Evolutionary conservation across 139 green algal genomes (phyloP).

Genomic region (Coccomyxa sp.): DNA sequence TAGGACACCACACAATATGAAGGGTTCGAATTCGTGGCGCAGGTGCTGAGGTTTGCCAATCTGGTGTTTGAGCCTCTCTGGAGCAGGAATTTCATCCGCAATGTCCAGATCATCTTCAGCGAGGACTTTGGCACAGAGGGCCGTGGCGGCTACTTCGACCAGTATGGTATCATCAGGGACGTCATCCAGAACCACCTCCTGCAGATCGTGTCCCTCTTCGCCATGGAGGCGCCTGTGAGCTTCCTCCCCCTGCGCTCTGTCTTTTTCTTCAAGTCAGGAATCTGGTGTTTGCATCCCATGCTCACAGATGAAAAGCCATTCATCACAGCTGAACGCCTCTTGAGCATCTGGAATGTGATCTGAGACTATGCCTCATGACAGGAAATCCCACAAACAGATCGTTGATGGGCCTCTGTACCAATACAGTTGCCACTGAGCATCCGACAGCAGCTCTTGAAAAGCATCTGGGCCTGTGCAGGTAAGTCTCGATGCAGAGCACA

Average conservation of each 20-base stretch:
- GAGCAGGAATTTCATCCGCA: slow-evolving; percentile 92
- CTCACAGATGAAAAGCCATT: no score
- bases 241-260: neutral
- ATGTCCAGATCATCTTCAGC: slow-evolving; percentile 98
- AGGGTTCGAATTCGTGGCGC: neutral
- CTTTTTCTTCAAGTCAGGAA: neutral
- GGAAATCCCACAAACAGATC: no score
- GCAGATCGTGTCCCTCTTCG: slow-evolving; percentile 95
- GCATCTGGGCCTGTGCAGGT: slow-evolving; percentile 43
- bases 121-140: slow-evolving; percentile 99
- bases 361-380: neutral
- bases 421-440: no score
- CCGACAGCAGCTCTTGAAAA: no score
- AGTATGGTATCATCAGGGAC: slow-evolving; percentile 99
- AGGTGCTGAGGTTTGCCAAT: slow-evolving; percentile 96
- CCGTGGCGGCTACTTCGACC: slow-evolving; percentile 98
- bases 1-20: neutral
- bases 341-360: no score
- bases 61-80: slow-evolving; percentile 98
- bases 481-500: slow-evolving; percentile 89
- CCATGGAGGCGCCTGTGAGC: slow-evolving; percentile 93
- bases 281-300: neutral
- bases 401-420: no score
- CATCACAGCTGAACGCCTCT: no score
- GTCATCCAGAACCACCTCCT: slow-evolving; percentile 99